Evolutionary conservation across 2,329 filamentous ascomycete genomes (phyloP).

Genomic region (Neofusicoccum cordaticola): DNA sequence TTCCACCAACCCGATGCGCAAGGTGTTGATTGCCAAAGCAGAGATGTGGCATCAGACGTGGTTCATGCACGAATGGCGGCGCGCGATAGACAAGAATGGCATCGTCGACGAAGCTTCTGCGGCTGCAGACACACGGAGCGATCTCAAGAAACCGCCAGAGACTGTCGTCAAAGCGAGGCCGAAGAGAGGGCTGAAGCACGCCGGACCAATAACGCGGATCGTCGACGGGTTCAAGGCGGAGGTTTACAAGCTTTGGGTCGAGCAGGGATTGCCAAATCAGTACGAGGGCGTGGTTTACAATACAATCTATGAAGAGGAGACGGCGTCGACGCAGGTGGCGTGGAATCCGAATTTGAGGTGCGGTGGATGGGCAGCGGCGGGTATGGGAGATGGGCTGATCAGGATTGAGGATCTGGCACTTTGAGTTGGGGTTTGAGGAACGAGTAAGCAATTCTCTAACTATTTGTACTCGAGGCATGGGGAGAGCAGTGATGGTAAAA

Average conservation of each 20-base stretch:
- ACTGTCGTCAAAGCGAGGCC: neutral
- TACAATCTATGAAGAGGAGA: constrained; percentile 46
- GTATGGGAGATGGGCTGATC: constrained; percentile 47
- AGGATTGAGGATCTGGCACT: constrained; percentile 47
- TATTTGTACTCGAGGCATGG: too few species aligned
- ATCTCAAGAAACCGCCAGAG: neutral
- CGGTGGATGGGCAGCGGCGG: constrained; percentile 52
- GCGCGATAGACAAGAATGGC: constrained; percentile 15
- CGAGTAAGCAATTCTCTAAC: too few species aligned
- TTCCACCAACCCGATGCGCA: constrained; percentile 51
- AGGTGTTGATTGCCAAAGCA: constrained; percentile 50
- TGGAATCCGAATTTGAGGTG: constrained; percentile 53
- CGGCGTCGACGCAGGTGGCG: constrained; percentile 43
- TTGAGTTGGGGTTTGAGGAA: neutral
- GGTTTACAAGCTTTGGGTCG: constrained; percentile 24
- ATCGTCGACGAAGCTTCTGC: neutral
- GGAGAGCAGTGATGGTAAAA: too few species aligned
- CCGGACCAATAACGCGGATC: constrained; percentile 34
- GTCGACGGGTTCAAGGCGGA: constrained; percentile 43
- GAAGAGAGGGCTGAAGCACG: neutral
- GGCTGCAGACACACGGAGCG: constrained; percentile 1
- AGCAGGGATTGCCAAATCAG: constrained; percentile 20
- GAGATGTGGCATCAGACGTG: constrained; percentile 54
- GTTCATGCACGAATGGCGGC: constrained; percentile 58
- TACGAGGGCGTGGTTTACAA: constrained; percentile 32